Conservation (phyloP, 1,139 yeast genomes). For the Yamadazyma atmosphaerica region DNA sequence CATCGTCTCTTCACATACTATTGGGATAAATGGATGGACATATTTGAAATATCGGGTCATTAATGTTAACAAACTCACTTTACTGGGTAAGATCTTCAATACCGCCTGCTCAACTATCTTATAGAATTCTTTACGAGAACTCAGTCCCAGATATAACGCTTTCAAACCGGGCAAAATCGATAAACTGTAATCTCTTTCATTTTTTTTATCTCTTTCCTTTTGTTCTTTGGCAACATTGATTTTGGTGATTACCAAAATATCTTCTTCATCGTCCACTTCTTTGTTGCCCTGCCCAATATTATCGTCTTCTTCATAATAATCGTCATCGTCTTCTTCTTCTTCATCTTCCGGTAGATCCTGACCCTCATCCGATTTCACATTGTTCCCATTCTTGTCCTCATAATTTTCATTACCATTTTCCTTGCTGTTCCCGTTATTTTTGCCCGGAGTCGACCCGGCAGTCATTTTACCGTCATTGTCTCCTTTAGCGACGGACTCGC, state of each 20-base stretch:
- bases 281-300: slow-evolving; percentile 10
- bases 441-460: too few species aligned
- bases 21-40: slow-evolving; percentile 42
- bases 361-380: slow-evolving; percentile 6
- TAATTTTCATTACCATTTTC: background rate
- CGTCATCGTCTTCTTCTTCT: slow-evolving; percentile 13
- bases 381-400: background rate
- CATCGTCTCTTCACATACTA: slow-evolving; percentile 33
- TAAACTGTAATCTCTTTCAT: slow-evolving; percentile 11
- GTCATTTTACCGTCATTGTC: too few species aligned
- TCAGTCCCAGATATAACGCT: slow-evolving; percentile 19
- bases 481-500: too few species aligned
- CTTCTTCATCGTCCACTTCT: slow-evolving; percentile 13
- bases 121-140: slow-evolving; percentile 26
- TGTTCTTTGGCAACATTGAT: slow-evolving; percentile 12
- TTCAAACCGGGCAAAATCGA: slow-evolving; percentile 24
- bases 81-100: slow-evolving; percentile 32
- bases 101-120: slow-evolving; percentile 30
- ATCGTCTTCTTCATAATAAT: slow-evolving; percentile 14
- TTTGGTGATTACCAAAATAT: slow-evolving; percentile 15
- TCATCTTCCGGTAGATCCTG: too few species aligned
- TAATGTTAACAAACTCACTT: slow-evolving; percentile 27
- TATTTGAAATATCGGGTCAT: slow-evolving; percentile 39
- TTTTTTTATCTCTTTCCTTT: slow-evolving; percentile 8
- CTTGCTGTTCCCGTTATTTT: too few species aligned